Conservation (phyloP, 768 basidiomycete genomes). For the Suillus cothurnatus region DNA sequence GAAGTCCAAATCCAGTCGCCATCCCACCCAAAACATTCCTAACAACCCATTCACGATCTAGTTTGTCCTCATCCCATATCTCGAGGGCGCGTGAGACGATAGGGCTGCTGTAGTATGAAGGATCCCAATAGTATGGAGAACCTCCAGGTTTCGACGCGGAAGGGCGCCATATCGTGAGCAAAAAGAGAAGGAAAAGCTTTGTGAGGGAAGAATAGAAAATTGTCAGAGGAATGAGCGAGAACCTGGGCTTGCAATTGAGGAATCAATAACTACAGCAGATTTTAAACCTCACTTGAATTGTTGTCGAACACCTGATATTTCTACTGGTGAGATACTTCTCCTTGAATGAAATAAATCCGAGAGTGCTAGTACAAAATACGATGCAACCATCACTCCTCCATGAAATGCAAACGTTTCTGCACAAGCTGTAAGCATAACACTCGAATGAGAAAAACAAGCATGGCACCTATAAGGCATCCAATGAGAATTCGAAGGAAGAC, state of each 20-base stretch:
- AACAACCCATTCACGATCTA: conserved; percentile 84
- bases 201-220: conserved; percentile 83
- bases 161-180: conserved; percentile 80
- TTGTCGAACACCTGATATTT: conserved; percentile 53
- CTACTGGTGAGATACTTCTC: conserved; percentile 19
- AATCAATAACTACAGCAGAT: conserved; percentile 6
- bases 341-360: conserved; percentile 39
- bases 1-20: conserved; percentile 83
- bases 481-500: conserved; percentile 61
- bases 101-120: conserved; percentile 32
- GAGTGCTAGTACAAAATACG: conserved; percentile 49
- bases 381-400: conserved; percentile 60
- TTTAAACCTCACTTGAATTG: conserved; percentile 56
- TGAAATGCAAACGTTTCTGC: conserved; percentile 81
- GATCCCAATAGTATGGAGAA: conserved; percentile 25
- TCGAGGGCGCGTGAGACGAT: conserved; percentile 46
- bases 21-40: conserved; percentile 84
- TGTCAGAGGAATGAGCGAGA: conserved; percentile 76
- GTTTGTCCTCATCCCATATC: conserved; percentile 67
- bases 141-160: conserved; percentile 27
- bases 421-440: background rate
- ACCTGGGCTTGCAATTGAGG: conserved; percentile 31
- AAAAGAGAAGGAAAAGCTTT: conserved; percentile 81
- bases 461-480: conserved; percentile 64
- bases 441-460: background rate